A percentile compares a stretch with the other conserved stretches of the same genome.
Evolutionary conservation across 345 rosid species (phyloP).

Genomic region (Sisymbrium altissimum): DNA sequence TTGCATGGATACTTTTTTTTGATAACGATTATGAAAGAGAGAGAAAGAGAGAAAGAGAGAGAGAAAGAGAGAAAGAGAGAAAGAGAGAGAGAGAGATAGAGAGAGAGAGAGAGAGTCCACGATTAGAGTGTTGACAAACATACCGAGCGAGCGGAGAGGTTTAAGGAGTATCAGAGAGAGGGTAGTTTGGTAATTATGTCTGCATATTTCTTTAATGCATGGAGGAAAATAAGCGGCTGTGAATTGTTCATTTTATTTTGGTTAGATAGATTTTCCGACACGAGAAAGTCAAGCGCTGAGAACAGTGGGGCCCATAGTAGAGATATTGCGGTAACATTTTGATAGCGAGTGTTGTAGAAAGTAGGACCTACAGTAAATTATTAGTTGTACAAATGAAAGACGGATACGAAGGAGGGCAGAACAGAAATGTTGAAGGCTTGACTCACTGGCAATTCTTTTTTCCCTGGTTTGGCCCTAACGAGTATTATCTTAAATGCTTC

Average conservation of each 20-base stretch:
- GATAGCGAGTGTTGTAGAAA: not conserved
- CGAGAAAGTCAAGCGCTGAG: not conserved
- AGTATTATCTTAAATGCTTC: not conserved
- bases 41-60: not conserved
- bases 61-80: not conserved
- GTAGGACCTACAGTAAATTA: not conserved
- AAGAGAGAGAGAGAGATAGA: not conserved
- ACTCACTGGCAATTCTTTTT: no score
- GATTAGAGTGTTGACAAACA: not conserved
- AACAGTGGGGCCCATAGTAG: not conserved
- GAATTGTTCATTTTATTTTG: not conserved
- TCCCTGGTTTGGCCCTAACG: not conserved
- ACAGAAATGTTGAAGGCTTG: not conserved
- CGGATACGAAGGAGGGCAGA: not conserved
- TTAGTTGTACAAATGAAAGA: not conserved
- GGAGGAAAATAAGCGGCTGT: slow-evolving; percentile 7
- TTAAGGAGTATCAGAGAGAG: not conserved
- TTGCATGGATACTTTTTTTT: slow-evolving; percentile 14
- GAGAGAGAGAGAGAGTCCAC: not conserved
- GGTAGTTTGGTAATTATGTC: not conserved
- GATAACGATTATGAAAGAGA: not conserved
- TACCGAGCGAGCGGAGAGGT: not conserved
- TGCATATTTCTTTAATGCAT: not conserved
- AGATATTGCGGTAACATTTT: slow-evolving; percentile 7
- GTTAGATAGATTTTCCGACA: slow-evolving; percentile 8